Conservation (phyloP, 768 basidiomycete species). For the Pluteus cervinus region DNA sequence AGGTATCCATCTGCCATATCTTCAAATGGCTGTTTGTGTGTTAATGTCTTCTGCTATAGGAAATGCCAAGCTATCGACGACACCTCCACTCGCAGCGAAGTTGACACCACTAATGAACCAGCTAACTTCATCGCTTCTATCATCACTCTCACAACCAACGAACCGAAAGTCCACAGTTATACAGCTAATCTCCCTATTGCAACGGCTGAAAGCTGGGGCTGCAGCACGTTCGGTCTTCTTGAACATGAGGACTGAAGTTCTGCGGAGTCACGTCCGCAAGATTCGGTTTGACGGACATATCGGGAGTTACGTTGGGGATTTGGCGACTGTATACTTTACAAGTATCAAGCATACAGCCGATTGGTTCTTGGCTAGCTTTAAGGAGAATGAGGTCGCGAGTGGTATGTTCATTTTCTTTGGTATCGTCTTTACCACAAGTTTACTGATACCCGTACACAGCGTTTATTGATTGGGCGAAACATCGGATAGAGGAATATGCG, state of each 20-base stretch:
- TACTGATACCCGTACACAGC: constrained; percentile 38
- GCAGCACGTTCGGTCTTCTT: constrained; percentile 83
- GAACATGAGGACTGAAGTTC: constrained; percentile 65
- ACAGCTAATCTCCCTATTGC: constrained; percentile 63
- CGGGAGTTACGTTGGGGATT: constrained; percentile 76
- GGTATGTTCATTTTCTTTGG: constrained; percentile 41
- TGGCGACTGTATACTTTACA: constrained; percentile 87
- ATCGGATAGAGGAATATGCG: constrained; percentile 76
- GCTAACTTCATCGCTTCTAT: constrained; percentile 63
- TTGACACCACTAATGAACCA: constrained; percentile 61
- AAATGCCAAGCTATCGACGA: constrained; percentile 44
- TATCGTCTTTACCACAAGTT: constrained; percentile 1
- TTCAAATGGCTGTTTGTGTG: too few relatives aligned
- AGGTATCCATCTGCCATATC: constrained; percentile 47
- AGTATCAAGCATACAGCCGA: constrained; percentile 96
- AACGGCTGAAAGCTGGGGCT: constrained; percentile 68
- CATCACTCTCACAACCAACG: constrained; percentile 66
- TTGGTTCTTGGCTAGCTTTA: constrained; percentile 95
- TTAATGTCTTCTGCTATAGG: not conserved
- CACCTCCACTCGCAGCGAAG: constrained; percentile 49
- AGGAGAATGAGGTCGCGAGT: constrained; percentile 91
- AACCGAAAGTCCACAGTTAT: constrained; percentile 76
- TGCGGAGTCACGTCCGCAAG: constrained; percentile 72
- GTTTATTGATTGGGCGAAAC: constrained; percentile 92
- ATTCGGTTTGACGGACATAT: constrained; percentile 91